Base-by-base conservation (phyloP, 2,329 filamentous ascomycete species). In the Corinectria fuckeliana region DNA sequence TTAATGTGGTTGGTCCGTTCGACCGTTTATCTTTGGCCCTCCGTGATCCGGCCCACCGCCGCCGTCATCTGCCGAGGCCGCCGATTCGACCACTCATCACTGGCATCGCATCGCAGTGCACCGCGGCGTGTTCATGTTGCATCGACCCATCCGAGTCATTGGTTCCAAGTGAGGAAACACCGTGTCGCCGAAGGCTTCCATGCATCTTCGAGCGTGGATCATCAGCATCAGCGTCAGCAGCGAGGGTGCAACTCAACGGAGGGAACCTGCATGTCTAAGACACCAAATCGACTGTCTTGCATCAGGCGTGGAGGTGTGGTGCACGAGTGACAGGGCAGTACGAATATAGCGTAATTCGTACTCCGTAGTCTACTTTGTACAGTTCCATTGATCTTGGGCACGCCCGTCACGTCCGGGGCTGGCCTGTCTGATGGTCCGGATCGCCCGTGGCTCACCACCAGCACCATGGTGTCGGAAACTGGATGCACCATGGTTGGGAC, bases 401-500 rank as follows among this genome's bases (percentile, higher is more conserved):
- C n/a, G 26, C 18, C 14, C 36, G 44, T 41, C 38, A 30, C 11
- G n/a, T 42, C 38, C 53, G 48, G 34, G 32, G 53, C 21, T 49
- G 36, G 49, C 50, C 44, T 50, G 50, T 55, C 45, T 54, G 41
- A 58, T 56, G 57, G 49, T 30, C 51, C 34, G 50, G 64, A 66
- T 69, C 61, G 58, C 45, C 63, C 56, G 45, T 60, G 56, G 51
- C 58, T 53, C 55, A 56, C 67, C 60, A 52, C 66, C 64, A 58
- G 42, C 53, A 69, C 67, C 68, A 55, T 51, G 57, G 56, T 30
- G 57, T 51, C 58, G 68, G 68, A 59, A 69, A 62, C 52, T 61
- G 55, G 55, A 52, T 59, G 58, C 62, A 62, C 58, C 55, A 62
- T 36, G 41, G 52, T 50, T 42, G 41, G 44, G 39, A 45, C 56